Percentiles rank a stretch among this genome's conserved stretches.
Evolutionary conservation across 2,329 filamentous ascomycete species (phyloP).

Genomic region (Cryphonectria carpinicola): DNA sequence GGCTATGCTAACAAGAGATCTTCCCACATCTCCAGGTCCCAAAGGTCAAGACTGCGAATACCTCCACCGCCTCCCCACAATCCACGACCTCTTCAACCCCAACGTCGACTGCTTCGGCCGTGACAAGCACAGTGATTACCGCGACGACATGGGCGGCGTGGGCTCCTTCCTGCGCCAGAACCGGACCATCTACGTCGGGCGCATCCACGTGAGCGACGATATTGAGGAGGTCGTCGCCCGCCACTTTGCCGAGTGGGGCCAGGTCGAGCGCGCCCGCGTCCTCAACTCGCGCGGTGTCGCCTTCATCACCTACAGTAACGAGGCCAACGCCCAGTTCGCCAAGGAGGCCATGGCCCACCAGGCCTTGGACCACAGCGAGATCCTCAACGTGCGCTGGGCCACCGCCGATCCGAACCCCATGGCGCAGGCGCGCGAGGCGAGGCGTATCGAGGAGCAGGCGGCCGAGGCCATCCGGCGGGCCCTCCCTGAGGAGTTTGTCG

Average conservation of each 20-base stretch:
- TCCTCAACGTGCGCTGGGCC: conserved; percentile 95
- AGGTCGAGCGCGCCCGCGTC: conserved; percentile 85
- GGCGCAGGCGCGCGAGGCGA: conserved; percentile 88
- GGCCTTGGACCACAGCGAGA: conserved; percentile 85
- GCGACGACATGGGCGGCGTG: conserved; percentile 97
- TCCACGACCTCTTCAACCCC: conserved; percentile 89
- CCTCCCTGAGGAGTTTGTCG: conserved; percentile 86
- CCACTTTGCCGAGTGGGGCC: conserved; percentile 97
- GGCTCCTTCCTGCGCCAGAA: conserved; percentile 94
- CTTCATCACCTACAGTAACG: conserved; percentile 92
- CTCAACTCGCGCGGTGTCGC: conserved; percentile 88
- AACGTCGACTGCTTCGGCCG: conserved; percentile 95
- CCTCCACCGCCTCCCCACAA: conserved; percentile 82
- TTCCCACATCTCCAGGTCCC: conserved; percentile 49
- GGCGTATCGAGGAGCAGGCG: conserved; percentile 90
- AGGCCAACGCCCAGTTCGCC: conserved; percentile 87
- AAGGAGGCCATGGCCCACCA: conserved; percentile 98
- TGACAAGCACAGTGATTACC: conserved; percentile 90
- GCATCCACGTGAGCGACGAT: conserved; percentile 94
- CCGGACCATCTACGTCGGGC: conserved; percentile 87
- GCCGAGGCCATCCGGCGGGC: conserved; percentile 90
- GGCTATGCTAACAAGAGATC: conserved; percentile 3
- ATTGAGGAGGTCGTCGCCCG: conserved; percentile 95
- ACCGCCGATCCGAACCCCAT: conserved; percentile 95
- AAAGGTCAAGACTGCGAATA: conserved; percentile 94